Base-by-base conservation (phyloP, 2,329 filamentous ascomycete species). In the Raffaelea albimanens region DNA sequence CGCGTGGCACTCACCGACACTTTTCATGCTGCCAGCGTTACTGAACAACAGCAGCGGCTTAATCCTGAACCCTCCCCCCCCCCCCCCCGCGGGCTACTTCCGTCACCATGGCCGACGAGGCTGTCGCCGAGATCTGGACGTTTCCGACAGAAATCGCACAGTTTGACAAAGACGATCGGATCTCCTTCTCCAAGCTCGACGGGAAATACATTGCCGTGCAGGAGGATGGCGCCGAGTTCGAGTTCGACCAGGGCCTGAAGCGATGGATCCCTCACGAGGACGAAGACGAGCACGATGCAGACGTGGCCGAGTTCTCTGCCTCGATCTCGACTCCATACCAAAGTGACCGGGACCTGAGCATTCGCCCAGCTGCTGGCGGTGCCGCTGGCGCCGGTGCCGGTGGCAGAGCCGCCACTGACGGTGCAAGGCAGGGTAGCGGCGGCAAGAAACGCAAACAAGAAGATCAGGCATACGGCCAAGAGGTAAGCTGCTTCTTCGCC, bases 181-280 rank as follows among this genome's bases (percentile, higher is more conserved):
- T 95, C 59, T 91, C 87, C 5, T 95, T 84, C 68, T 91, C 87
- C n/a, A 85, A 79, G 61, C 72, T 87, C 52, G 84, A 91, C 65
- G 75, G 80, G 59, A 91, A 88, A 61, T 91, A 83, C 68, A 78
- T 93, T 46, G 80, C 93, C 8, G 89, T 95, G 52, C 84, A 87
- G 49, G 86, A 89, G 43, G 82, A 93, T 61, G 88, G 87, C 45
- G 77, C 80, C 52, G 90, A 95, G 63, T 95, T 83, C 68, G 85
- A 90, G 62, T 96, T 84, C 68, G 82, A 94, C 64, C 67, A 75
- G 44, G 73, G 72, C 44, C 67, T 82, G 56, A 82, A 79, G 67
- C 77, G 80, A 65, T 96, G 90, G 90, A 74, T 88, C 46, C 83
- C 81, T 55, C 53, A 65, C 47, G 47, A 63, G 18, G 68, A 69